A percentile compares a stretch with the other conserved stretches of the same genome.
phyloP scores from a whole-genome alignment of 177 flowering plant species.

The Tripterygium wilfordii region DNA sequence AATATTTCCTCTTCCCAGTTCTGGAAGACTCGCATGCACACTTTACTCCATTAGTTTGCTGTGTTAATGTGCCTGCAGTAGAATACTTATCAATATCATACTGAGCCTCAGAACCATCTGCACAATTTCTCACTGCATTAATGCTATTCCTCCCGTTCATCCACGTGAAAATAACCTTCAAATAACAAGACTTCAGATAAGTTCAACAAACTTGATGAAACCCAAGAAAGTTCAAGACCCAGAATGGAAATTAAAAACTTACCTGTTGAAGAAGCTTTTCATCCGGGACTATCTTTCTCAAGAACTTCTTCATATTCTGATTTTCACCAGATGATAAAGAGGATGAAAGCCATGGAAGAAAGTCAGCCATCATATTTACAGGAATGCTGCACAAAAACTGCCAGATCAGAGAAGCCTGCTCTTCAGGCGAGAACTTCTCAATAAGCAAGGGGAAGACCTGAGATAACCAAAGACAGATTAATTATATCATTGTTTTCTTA shows the following conservation, averaged over 20 bases:
- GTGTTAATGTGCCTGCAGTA: conserved; percentile 12
- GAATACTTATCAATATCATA: conserved; percentile 21
- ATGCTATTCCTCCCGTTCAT: conserved; percentile 50
- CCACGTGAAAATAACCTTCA: conserved; percentile 78
- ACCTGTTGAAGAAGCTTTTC: conserved; percentile 87
- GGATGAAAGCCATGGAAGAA: conserved; percentile 87
- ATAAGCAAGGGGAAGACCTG: conserved; percentile 89
- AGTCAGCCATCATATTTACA: conserved; percentile 87
- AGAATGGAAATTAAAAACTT: conserved; percentile 21
- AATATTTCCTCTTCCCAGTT: conserved; percentile 49
- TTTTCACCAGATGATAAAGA: conserved; percentile 67
- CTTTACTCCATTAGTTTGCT: conserved; percentile 19
- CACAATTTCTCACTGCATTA: conserved; percentile 18
- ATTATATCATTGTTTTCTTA: too few species aligned
- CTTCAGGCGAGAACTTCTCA: conserved; percentile 80
- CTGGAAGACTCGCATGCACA: conserved; percentile 39
- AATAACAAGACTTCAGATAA: background rate
- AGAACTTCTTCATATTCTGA: conserved; percentile 64
- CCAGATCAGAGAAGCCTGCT: conserved; percentile 91
- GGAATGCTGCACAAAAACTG: conserved; percentile 92
- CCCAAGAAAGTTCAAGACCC: too few species aligned
- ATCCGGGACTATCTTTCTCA: conserved; percentile 67
- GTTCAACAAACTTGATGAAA: too few species aligned
- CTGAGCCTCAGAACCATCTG: conserved; percentile 14
- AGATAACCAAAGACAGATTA: conserved; percentile 11